Conservation (phyloP, 202 grass and related monocot genomes). For the Alloteropsis angusta region DNA sequence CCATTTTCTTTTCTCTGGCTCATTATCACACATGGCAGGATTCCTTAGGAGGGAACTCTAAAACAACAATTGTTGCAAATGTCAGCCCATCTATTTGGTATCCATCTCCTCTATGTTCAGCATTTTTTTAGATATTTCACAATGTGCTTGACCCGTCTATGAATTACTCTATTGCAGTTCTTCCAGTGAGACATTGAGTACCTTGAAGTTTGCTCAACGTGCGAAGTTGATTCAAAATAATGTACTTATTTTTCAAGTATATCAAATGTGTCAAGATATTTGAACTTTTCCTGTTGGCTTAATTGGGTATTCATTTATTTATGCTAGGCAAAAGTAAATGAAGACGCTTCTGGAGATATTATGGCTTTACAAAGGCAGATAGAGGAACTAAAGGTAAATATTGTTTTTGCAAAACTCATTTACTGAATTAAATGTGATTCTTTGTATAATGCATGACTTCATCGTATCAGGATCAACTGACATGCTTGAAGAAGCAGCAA, state of each 20-base stretch:
- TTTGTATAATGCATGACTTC: constrained; percentile 1
- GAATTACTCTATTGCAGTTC: constrained; percentile 52
- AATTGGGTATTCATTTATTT: constrained; percentile 4
- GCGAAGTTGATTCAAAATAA: constrained; percentile 95
- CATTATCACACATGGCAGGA: constrained; percentile 45
- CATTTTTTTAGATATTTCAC: background rate
- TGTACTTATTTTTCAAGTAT: constrained; percentile 39
- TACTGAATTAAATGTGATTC: background rate
- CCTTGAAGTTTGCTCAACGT: constrained; percentile 92
- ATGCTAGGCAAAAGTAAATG: constrained; percentile 86
- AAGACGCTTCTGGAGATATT: constrained; percentile 83
- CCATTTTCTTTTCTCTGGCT: constrained; percentile 2
- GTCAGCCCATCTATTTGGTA: constrained; percentile 93
- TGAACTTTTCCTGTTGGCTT: background rate
- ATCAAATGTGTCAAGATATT: background rate
- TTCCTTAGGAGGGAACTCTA: constrained; percentile 92
- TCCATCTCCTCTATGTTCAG: constrained; percentile 2
- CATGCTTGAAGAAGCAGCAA: constrained; percentile 53
- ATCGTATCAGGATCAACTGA: constrained; percentile 53
- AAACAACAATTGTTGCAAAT: constrained; percentile 86
- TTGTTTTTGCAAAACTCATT: constrained; percentile 6
- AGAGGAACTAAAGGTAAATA: constrained; percentile 66
- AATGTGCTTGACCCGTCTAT: constrained; percentile 2
- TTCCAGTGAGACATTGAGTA: constrained; percentile 84
- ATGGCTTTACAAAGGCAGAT: constrained; percentile 78